Evolutionary conservation across 345 rosid genomes (phyloP), one percentile per base, ranked within the genome.

Genomic region (Citrus inodora): DNA sequence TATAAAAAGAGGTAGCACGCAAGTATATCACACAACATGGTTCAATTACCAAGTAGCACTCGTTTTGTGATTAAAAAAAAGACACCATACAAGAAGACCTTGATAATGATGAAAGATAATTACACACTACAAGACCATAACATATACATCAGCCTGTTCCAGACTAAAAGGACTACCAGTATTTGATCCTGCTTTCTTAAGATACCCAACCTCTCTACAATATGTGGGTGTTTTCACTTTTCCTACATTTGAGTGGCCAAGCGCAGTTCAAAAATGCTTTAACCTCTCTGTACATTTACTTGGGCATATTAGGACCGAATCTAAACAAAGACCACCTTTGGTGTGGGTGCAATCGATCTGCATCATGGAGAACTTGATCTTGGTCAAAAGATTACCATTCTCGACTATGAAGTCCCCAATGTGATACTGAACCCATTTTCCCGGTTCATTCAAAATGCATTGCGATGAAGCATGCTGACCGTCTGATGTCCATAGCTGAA

Each of bases 331-430:
- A 63, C 99, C 99, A 3, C 99, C 99, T 85, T 97, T 97, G 24
- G 98, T 94, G 82, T 97, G 99, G 0, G 99, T 97, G 83, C 99
- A 97, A 79, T 97, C 99, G 21, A 97, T 97, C 81, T 97, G 99
- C 37, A 91, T 97, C 93, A 93, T 86, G 1, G 98, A 92, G 86
- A 94, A 91, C 74, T 87, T 94, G 13, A 97, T 86, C 86, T 85
- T 91, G 2, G 86, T 90, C 1, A 87, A 42, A 1, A 70, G 3
- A 7, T 69, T 82, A 8, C 88, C 25, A 60, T 82, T 78, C 27
- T 77, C 83, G 0, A 92, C 98, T 5, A 83, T 85, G 63, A 97
- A 97, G 68, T 97, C 98, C 7, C 98, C 98, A 0, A 84, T 95
- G 75, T 94, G 98, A 88, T 92, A 89, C 75, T 87, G 84, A 75